A percentile compares a stretch with the other conserved stretches of the same genome.
Evolutionary conservation across 192 early-diverging fungal genomes (phyloP).

Genomic region (Gaertneriomyces semiglobifer): DNA sequence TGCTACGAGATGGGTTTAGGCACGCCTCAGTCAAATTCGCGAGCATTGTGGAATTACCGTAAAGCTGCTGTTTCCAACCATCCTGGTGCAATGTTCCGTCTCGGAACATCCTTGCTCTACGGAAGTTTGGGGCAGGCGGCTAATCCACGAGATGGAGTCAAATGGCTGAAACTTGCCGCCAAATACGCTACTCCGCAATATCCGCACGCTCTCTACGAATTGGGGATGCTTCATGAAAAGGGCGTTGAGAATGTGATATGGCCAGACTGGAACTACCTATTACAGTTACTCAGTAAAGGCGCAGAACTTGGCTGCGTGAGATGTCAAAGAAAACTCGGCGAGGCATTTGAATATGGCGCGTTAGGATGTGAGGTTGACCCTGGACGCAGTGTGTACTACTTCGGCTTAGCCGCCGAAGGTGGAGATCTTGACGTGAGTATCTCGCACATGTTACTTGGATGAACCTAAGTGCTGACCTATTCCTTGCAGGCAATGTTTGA

Average conservation of each 20-base stretch:
- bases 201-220: slow-evolving; percentile 71
- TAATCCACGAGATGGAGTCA: slow-evolving; percentile 75
- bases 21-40: slow-evolving; percentile 52
- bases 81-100: slow-evolving; percentile 62
- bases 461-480: neutral
- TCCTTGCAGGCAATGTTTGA: slow-evolving; percentile 77
- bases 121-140: slow-evolving; percentile 66
- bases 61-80: slow-evolving; percentile 49
- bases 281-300: slow-evolving; percentile 69
- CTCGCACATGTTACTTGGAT: neutral
- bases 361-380: slow-evolving; percentile 67
- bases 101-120: slow-evolving; percentile 71
- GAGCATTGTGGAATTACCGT: slow-evolving; percentile 71
- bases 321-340: slow-evolving; percentile 76
- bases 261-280: slow-evolving; percentile 71
- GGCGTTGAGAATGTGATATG: slow-evolving; percentile 67
- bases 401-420: slow-evolving; percentile 73
- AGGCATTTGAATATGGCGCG: slow-evolving; percentile 74
- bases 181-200: slow-evolving; percentile 65
- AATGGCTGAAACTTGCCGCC: slow-evolving; percentile 77
- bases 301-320: slow-evolving; percentile 68
- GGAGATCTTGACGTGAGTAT: slow-evolving; percentile 54
- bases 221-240: slow-evolving; percentile 75
- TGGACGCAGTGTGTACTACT: slow-evolving; percentile 68
- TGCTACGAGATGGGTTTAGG: slow-evolving; percentile 73